Evolutionary conservation across 2,329 filamentous ascomycete genomes (phyloP), one percentile per base, ranked within the genome.

Genomic region (Torrubiellomyces zombiae): DNA sequence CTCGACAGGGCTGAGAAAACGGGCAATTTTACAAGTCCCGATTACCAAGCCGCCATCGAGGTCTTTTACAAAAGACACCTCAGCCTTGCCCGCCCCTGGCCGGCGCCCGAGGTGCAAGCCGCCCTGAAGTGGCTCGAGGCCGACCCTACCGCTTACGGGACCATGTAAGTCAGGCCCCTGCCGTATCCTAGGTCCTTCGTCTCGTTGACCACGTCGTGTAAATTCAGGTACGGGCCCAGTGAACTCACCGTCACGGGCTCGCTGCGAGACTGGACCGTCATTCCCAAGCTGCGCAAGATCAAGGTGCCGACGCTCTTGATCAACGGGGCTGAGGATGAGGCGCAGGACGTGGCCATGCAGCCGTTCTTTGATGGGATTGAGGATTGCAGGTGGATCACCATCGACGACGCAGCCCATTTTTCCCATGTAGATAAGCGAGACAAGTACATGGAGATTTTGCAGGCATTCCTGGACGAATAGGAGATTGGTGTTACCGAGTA

Each of bases 381-480:
- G n/a, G 47, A 47, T 16, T 45, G 40, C 3, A 47, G 49, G 28
- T 53, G 45, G 50, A 29, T 53, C 6, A 47, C 37, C 4, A 19
- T 54, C n/a, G 43, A 46, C 3, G 33, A 45, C 24, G 47, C 45
- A 2, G 38, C 44, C 2, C 49, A 53, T 26, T 40, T 50, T 15
- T 36, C 41, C 8, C 44, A 51, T 23, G 34, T 51, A 7, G 44
- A 48, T 19, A 39, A 46, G 14, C 33, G 38, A 3, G 35, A 41
- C 27, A 38, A 35, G 25, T 43, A 48, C 18, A 39, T 45, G 21
- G 21, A 33, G 7, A 31, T 42, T 18, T 9, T 46, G 13, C 12
- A 19, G 11, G 16, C 23, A 5, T 44, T 43, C 20, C 23, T 39
- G 4, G 15, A 14, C 12, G 21, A 29, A 26, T 18, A n/a, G n/a